Base-by-base conservation (phyloP, 768 basidiomycete genomes). In the Asterophora lycoperdoides region DNA sequence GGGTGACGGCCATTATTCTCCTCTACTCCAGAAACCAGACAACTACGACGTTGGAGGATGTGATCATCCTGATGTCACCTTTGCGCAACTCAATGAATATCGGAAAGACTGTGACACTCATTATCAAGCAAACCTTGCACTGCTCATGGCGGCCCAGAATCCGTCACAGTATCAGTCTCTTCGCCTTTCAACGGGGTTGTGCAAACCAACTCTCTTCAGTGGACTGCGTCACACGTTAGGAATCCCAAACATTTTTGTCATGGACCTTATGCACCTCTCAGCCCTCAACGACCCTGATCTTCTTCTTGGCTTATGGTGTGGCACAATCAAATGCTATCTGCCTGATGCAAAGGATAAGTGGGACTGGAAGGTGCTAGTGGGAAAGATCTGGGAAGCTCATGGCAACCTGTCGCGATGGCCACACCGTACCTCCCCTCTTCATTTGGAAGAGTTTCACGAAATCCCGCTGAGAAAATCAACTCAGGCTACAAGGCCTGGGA, bases 401-500 rank as follows among this genome's bases (percentile, higher is more conserved):
- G 70, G 74, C 38, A 47, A 20, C 54, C 43, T 8, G 70, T 76
- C 6, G 69, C 63, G 0, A 41, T 30, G 13, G 46, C 60, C 0
- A 60, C 58, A 2, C 59, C 52, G 0, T 73, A 68, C 36, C 26
- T 51, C 10, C 43, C 43, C 14, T 30, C 37, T 4, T 51, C 49
- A 30, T 51, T 51, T 35, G 64, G 68, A 38, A 56, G 59, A 7
- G 60, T 66, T 4, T 70, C 67, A 1, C 60, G 63, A 0, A 67
- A 70, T 34, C 56, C 64, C 11, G 70, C 72, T 0, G 61, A 70
- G 46, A 76, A 75, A 50, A 65, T 75, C 3, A 58, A 45, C 52
- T 63, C 57, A 17, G 60, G 64, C 0, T 68, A 67, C 49, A 68
- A 68, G 37, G 66, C 64, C 57, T 48, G 41, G 37, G 54, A 56